phyloP scores from a whole-genome alignment of 768 basidiomycete species.

The Sarcodon sp. region DNA sequence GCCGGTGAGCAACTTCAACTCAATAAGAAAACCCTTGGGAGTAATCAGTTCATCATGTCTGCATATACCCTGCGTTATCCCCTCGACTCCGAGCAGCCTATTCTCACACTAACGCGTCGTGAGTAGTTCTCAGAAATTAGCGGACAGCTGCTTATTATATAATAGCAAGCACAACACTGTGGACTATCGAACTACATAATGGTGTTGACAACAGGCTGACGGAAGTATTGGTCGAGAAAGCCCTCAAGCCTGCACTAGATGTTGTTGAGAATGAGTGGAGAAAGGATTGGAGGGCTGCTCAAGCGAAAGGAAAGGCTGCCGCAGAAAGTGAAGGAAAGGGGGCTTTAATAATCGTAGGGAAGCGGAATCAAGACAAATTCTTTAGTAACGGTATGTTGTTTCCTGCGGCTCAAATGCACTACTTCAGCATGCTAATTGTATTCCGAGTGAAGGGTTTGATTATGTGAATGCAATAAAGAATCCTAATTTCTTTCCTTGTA shows the following conservation, averaged over 20 bases:
- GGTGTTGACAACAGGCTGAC: slow-evolving; percentile 65
- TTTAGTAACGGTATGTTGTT: slow-evolving; percentile 64
- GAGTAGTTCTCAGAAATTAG: background rate
- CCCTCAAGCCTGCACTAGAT: slow-evolving; percentile 59
- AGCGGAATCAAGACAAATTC: slow-evolving; percentile 70
- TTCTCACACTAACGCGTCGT: background rate
- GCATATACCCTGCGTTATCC: background rate
- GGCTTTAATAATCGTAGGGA: slow-evolving; percentile 67
- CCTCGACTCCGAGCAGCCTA: background rate
- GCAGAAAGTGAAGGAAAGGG: slow-evolving; percentile 37
- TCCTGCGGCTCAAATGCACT: background rate
- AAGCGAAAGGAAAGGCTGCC: slow-evolving; percentile 24
- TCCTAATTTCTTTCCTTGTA: slow-evolving; percentile 56
- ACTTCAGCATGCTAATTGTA: background rate
- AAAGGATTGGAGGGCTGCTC: slow-evolving; percentile 30
- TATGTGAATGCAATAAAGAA: slow-evolving; percentile 37
- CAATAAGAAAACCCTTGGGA: too few relatives aligned
- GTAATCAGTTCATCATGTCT: background rate
- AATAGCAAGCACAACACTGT: slow-evolving; percentile 45
- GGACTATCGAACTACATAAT: slow-evolving; percentile 76
- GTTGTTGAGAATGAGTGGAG: slow-evolving; percentile 65
- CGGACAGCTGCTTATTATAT: background rate
- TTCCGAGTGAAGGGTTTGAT: slow-evolving; percentile 39
- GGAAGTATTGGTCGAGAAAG: slow-evolving; percentile 39
- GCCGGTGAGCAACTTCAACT: too few relatives aligned